Percentiles rank a stretch among this genome's conserved stretches.
Conservation (phyloP, 495 filamentous ascomycete species). For the Xylaria telfairii region DNA sequence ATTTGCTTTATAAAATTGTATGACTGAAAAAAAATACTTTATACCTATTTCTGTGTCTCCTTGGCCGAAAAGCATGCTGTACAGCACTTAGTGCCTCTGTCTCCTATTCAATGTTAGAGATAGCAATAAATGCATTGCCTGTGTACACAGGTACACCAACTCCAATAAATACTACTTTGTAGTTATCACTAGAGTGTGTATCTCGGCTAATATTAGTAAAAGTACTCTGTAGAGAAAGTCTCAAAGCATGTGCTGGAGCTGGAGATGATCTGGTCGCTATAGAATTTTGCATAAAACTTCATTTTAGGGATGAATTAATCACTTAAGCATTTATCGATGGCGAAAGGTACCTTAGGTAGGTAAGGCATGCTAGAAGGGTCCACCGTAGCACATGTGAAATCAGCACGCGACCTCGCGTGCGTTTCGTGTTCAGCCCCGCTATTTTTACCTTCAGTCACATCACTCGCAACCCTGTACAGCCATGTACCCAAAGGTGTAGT, state of each 20-base stretch:
- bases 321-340: background rate
- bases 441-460: background rate
- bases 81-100: too few species aligned
- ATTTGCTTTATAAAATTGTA: background rate
- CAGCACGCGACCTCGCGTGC: constrained; percentile 21
- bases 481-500: background rate
- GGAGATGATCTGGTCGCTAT: background rate
- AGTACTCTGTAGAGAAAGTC: too few species aligned
- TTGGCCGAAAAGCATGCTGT: background rate
- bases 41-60: background rate
- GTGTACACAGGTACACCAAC: too few species aligned
- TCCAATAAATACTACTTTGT: background rate
- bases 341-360: too few species aligned
- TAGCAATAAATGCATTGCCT: too few species aligned
- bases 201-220: background rate
- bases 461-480: background rate
- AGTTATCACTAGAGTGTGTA: background rate
- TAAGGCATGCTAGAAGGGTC: too few species aligned
- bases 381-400: too few species aligned
- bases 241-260: too few species aligned
- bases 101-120: background rate
- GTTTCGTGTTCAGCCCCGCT: constrained; percentile 9
- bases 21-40: background rate
- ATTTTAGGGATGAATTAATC: background rate
- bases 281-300: background rate